These are phyloP conservation scores for Zygosaccharomyces rouxii DNA, from an alignment of 805 yeast species.

Conservation along the genomic window DNA sequence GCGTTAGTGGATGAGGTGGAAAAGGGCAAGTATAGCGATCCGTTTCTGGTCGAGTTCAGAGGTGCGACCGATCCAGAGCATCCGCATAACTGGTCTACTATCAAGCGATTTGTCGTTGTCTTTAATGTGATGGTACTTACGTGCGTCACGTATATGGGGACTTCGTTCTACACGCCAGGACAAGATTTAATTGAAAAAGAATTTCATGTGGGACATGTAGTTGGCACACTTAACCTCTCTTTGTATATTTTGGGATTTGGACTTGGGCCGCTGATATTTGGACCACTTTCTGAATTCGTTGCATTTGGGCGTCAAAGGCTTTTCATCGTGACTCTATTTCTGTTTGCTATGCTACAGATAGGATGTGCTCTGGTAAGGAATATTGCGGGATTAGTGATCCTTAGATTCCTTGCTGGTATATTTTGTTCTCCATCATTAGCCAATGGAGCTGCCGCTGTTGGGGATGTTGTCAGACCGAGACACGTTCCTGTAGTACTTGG, in stretches of 20 bases:
- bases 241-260: slow-evolving; percentile 59
- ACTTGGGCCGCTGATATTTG: slow-evolving; percentile 53
- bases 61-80: slow-evolving; percentile 46
- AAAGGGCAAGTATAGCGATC: slow-evolving; percentile 21
- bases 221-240: slow-evolving; percentile 48
- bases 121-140: slow-evolving; percentile 43
- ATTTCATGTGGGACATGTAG: slow-evolving; percentile 41
- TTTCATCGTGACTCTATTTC: slow-evolving; percentile 43
- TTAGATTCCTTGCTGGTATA: slow-evolving; percentile 51
- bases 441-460: slow-evolving; percentile 55
- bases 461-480: slow-evolving; percentile 44
- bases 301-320: slow-evolving; percentile 49
- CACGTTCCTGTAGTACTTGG: slow-evolving; percentile 45
- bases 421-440: slow-evolving; percentile 54
- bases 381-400: slow-evolving; percentile 46
- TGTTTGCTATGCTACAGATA: slow-evolving; percentile 50
- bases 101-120: slow-evolving; percentile 38
- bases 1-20: too few relatives aligned
- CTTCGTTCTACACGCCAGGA: slow-evolving; percentile 54
- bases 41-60: slow-evolving; percentile 27
- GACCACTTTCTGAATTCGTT: slow-evolving; percentile 56
- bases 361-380: slow-evolving; percentile 50
- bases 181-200: slow-evolving; percentile 41
- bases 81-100: slow-evolving; percentile 53
- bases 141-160: slow-evolving; percentile 50